Evolutionary conservation across 352 stramenopile species (phyloP).

Genomic region (Phytophthora chlamydospora): DNA sequence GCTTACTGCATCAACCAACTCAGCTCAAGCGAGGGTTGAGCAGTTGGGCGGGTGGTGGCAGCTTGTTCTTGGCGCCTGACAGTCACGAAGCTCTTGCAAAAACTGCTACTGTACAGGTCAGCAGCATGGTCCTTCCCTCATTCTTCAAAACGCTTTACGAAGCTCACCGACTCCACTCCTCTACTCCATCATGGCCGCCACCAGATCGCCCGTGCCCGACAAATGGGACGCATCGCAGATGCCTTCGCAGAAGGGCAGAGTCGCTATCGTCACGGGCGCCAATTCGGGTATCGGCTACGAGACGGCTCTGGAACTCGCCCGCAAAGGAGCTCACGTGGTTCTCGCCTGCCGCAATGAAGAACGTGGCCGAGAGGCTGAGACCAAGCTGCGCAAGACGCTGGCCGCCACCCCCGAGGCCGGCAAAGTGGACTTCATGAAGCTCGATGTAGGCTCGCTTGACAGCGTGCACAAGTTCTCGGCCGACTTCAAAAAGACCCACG

Average conservation of each 20-base stretch:
- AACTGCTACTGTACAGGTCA: too few relatives aligned
- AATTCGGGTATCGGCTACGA: conserved; percentile 54
- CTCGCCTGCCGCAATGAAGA: conserved; percentile 42
- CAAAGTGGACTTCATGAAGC: conserved; percentile 43
- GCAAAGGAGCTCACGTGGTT: conserved; percentile 43
- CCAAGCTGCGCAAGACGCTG: conserved; percentile 14
- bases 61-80: too few relatives aligned
- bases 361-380: conserved; percentile 21
- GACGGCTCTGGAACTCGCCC: conserved; percentile 39
- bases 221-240: conserved; percentile 39
- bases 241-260: conserved; percentile 25
- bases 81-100: too few relatives aligned
- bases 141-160: too few relatives aligned
- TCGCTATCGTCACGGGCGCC: conserved; percentile 44
- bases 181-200: neutral
- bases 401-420: conserved; percentile 4
- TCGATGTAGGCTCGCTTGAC: conserved; percentile 53
- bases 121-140: too few relatives aligned
- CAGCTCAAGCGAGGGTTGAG: too few relatives aligned
- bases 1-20: too few relatives aligned
- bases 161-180: too few relatives aligned
- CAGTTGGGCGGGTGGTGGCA: too few relatives aligned
- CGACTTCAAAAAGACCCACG: conserved; percentile 28
- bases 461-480: conserved; percentile 49
- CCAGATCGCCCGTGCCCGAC: too few relatives aligned